Evolutionary conservation across 1,284 basidiomycete species (phyloP).

Genomic region (Sutorius eximius): DNA sequence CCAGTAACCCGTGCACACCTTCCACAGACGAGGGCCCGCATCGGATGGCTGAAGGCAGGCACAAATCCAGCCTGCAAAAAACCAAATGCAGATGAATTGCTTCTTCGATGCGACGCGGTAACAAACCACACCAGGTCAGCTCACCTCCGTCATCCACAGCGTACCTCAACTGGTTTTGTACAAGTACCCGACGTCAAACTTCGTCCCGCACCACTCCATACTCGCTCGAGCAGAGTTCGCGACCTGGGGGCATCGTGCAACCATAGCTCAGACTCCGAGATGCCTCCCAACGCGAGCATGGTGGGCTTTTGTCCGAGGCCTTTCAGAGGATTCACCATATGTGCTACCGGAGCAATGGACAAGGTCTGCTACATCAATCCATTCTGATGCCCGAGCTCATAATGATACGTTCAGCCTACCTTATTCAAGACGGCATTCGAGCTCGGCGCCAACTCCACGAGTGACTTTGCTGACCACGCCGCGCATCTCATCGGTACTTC

Average conservation of each 20-base stretch:
- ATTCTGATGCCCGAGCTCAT: neutral
- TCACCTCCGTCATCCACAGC: neutral
- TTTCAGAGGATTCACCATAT: slow-evolving; percentile 62
- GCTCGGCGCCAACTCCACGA: slow-evolving; percentile 66
- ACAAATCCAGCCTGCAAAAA: too few relatives aligned
- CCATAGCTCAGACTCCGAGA: slow-evolving; percentile 32
- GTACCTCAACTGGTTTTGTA: neutral
- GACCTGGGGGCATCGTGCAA: slow-evolving; percentile 18
- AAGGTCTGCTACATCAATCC: slow-evolving; percentile 46
- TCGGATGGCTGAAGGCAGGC: too few relatives aligned
- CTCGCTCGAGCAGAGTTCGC: neutral
- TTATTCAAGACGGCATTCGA: slow-evolving; percentile 73
- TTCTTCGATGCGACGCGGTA: slow-evolving; percentile 34
- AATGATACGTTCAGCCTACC: slow-evolving; percentile 43
- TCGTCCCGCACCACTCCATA: slow-evolving; percentile 52
- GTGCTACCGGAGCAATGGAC: slow-evolving; percentile 71
- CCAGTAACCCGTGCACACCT: too few relatives aligned
- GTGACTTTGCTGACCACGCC: slow-evolving; percentile 74
- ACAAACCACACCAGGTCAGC: slow-evolving; percentile 48
- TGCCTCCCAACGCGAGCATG: slow-evolving; percentile 37
- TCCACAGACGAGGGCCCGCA: too few relatives aligned
- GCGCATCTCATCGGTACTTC: slow-evolving; percentile 74
- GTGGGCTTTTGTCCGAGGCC: slow-evolving; percentile 63
- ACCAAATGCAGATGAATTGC: neutral
- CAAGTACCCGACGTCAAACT: slow-evolving; percentile 78